Percentiles rank a stretch among this genome's conserved stretches.
These are phyloP conservation scores for Cryptococcus sp. DNA, from an alignment of 1,284 basidiomycete species.

Conservation along the genomic window DNA sequence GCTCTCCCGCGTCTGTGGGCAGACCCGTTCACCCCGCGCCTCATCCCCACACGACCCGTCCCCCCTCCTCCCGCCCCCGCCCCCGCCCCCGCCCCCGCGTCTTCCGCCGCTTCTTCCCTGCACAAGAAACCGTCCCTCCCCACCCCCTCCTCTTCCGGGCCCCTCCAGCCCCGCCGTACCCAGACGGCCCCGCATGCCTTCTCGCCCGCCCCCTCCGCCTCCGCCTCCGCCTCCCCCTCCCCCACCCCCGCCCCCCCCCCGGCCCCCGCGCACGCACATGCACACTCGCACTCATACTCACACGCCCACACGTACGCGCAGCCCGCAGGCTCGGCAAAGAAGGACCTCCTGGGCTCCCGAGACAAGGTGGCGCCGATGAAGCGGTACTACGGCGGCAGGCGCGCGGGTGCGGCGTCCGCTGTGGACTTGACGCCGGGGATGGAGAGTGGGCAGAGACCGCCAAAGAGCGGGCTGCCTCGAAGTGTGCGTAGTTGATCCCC, in stretches of 20 bases:
- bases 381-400: background rate
- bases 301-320: background rate
- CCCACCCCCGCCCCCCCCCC: no score
- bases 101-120: background rate
- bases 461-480: background rate
- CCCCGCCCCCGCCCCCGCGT: background rate
- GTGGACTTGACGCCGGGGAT: constrained; percentile 20
- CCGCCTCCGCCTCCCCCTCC: background rate
- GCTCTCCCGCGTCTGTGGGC: background rate
- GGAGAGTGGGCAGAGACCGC: constrained; percentile 11
- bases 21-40: constrained; percentile 2
- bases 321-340: background rate
- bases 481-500: background rate
- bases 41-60: background rate
- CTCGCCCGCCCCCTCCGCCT: background rate
- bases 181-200: background rate
- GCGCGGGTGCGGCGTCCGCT: background rate
- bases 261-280: no score
- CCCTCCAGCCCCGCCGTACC: background rate
- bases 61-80: background rate
- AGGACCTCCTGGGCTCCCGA: background rate
- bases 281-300: no score
- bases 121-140: background rate
- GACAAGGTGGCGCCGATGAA: constrained; percentile 1
- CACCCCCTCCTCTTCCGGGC: background rate